A percentile compares a stretch with the other conserved stretches of the same genome.
Evolutionary conservation across 1,139 yeast species (phyloP).

Genomic region (Eremothecium cymbalariae): DNA sequence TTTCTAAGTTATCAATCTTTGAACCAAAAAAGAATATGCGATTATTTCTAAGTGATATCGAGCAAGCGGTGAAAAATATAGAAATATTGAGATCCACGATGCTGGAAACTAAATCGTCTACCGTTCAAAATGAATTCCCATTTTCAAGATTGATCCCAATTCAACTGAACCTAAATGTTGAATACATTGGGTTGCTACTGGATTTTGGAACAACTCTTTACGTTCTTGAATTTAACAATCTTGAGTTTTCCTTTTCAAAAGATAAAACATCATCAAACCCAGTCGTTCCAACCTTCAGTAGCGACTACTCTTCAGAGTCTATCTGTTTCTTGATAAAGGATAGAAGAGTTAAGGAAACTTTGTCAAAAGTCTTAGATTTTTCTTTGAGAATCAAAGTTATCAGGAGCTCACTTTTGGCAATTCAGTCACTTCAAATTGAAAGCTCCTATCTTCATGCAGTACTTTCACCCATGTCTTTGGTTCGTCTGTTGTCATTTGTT

Average conservation of each 20-base stretch:
- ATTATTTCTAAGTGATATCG: constrained; percentile 24
- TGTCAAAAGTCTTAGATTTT: constrained; percentile 38
- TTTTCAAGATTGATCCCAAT: background rate
- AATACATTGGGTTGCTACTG: constrained; percentile 25
- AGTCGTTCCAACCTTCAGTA: constrained; percentile 6
- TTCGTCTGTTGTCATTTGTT: constrained; percentile 33
- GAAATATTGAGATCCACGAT: background rate
- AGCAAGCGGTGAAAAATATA: constrained; percentile 16
- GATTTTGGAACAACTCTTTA: constrained; percentile 25
- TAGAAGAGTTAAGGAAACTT: constrained; percentile 19
- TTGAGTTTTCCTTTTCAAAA: constrained; percentile 4
- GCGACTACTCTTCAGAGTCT: constrained; percentile 24
- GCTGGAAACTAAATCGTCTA: too few species aligned
- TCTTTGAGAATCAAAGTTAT: constrained; percentile 27
- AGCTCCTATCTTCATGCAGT: constrained; percentile 52
- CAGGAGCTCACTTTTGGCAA: constrained; percentile 11
- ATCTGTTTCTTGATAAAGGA: constrained; percentile 27
- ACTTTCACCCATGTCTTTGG: constrained; percentile 45
- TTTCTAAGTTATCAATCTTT: constrained; percentile 24
- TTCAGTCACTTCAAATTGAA: constrained; percentile 47
- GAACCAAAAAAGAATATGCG: constrained; percentile 24
- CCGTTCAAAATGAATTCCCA: too few species aligned
- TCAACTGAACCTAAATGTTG: constrained; percentile 11
- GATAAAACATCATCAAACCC: background rate
- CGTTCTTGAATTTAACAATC: constrained; percentile 25